These are phyloP conservation scores for Xylaria sp. DNA, from an alignment of 2,329 filamentous ascomycete species.

Conservation along the genomic window DNA sequence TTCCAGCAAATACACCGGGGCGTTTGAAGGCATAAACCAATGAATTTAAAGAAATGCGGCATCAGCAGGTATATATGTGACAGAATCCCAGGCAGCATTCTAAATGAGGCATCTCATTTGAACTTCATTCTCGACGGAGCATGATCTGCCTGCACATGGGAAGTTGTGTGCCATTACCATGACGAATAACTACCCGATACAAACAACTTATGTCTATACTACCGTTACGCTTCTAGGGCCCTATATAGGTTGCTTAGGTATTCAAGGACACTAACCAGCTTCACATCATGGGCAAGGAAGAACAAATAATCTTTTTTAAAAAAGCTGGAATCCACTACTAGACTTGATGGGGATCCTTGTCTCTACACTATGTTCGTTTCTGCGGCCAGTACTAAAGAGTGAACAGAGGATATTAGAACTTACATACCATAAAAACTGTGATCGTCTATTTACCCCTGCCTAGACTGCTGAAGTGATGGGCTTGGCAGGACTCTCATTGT, in stretches of 20 bases:
- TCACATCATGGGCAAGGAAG: not conserved
- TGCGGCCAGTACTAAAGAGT: not conserved
- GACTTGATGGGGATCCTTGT: not conserved
- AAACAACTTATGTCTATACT: not conserved
- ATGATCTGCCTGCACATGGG: slow-evolving; percentile 6
- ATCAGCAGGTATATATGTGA: not conserved
- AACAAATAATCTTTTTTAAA: not conserved
- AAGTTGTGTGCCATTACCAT: not conserved
- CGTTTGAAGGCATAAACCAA: not conserved
- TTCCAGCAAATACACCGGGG: not conserved
- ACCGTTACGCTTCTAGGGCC: not conserved
- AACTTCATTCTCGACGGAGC: not conserved
- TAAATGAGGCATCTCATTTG: not conserved
- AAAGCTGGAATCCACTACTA: not conserved
- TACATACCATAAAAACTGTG: not conserved
- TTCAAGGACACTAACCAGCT: not conserved
- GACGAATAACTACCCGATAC: not conserved
- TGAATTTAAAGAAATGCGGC: not conserved
- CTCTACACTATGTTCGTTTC: not conserved
- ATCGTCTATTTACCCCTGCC: not conserved
- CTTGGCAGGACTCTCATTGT: slow-evolving; percentile 5
- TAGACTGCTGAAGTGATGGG: not conserved
- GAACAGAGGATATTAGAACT: not conserved
- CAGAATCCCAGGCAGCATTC: not conserved
- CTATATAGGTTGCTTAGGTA: not conserved